Base-by-base conservation (phyloP, 2,329 filamentous ascomycete species). In the Exophiala viscosa region DNA sequence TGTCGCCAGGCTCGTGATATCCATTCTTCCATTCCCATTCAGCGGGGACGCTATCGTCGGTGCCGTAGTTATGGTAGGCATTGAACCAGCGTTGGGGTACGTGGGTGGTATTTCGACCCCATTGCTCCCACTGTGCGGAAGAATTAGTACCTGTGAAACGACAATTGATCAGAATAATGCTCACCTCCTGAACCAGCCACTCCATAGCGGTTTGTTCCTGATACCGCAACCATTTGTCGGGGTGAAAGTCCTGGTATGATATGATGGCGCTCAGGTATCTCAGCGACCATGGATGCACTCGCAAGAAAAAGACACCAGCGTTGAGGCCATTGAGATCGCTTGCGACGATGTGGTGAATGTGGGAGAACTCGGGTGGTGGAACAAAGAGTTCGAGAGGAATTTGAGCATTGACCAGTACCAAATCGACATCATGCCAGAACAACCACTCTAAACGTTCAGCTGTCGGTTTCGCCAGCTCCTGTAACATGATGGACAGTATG, bases 341-440 rank as follows among this genome's bases (percentile, higher is more conserved):
- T 10, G 57, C 57, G 13, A 66, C 58, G 5, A 70, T 45, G 5
- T 69, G 47, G 45, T 70, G 65, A 42, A 68, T 57, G 45, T 69
- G 53, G 8, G 55, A 28, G 20, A 65, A 59, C 3, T 62, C 54
- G 7, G 42, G 42, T 1, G 68, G 68, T 5, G 68, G 67, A 14
- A 69, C 61, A 54, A 70, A 70, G 15, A 60, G 59, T 28, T 68
- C 65, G 17, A 67, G 57, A 3, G 63, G 63, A n/a, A 70, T 62
- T 13, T 67, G 59, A 1, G 62, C 59, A 53, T 70, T 70, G 52
- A 70, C 62, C 23, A 70, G 51, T 6, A 69, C 60, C 1, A 65
- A 62, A 40, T 70, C 68, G 39, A 60, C 63, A 46, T 70, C 68
- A 34, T 65, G 62, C 64, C 67, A 70, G 51, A 70, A 67, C 23